A percentile compares a stretch with the other conserved stretches of the same genome.
These are phyloP conservation scores for Exophiala lecanii-corni DNA, from an alignment of 2,329 filamentous ascomycete genomes.

Conservation along the genomic window DNA sequence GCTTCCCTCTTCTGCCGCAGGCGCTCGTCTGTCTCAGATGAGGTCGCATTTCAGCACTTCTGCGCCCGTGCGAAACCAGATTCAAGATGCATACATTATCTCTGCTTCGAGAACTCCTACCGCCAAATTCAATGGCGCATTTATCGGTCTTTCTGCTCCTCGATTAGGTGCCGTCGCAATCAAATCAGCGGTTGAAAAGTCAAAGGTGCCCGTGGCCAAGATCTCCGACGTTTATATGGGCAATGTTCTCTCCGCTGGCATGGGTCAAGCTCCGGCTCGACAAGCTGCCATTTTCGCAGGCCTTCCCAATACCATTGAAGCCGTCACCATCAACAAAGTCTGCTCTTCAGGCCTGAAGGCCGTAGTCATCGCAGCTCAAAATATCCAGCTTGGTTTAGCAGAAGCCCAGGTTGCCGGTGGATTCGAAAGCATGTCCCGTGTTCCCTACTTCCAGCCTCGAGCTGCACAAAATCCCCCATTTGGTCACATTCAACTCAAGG, in stretches of 20 bases:
- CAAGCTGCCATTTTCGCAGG: slow-evolving; percentile 89
- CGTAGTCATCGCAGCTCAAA: slow-evolving; percentile 82
- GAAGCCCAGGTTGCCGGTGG: slow-evolving; percentile 89
- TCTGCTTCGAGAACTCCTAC: slow-evolving; percentile 86
- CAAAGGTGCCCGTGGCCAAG: slow-evolving; percentile 70
- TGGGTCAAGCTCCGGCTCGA: slow-evolving; percentile 86
- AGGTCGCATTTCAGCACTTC: slow-evolving; percentile 51
- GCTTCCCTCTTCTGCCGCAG: slow-evolving; percentile 21
- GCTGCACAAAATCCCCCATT: slow-evolving; percentile 79
- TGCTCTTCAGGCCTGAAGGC: slow-evolving; percentile 94
- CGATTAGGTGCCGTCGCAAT: slow-evolving; percentile 86
- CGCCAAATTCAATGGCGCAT: slow-evolving; percentile 89
- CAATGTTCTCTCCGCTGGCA: slow-evolving; percentile 77
- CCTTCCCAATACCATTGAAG: slow-evolving; percentile 73
- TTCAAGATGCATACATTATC: slow-evolving; percentile 90
- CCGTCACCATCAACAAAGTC: slow-evolving; percentile 95
- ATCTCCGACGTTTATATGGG: slow-evolving; percentile 97
- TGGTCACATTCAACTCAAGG: slow-evolving; percentile 80
- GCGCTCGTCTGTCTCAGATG: slow-evolving; percentile 44
- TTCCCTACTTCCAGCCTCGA: slow-evolving; percentile 84
- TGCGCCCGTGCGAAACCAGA: slow-evolving; percentile 53
- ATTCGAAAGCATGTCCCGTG: slow-evolving; percentile 96
- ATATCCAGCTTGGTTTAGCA: slow-evolving; percentile 85
- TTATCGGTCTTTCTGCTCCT: slow-evolving; percentile 77
- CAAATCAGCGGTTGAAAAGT: slow-evolving; percentile 83